phyloP scores from a whole-genome alignment of 805 yeast genomes.

The Cyberlindnera samutprakarnensis region DNA sequence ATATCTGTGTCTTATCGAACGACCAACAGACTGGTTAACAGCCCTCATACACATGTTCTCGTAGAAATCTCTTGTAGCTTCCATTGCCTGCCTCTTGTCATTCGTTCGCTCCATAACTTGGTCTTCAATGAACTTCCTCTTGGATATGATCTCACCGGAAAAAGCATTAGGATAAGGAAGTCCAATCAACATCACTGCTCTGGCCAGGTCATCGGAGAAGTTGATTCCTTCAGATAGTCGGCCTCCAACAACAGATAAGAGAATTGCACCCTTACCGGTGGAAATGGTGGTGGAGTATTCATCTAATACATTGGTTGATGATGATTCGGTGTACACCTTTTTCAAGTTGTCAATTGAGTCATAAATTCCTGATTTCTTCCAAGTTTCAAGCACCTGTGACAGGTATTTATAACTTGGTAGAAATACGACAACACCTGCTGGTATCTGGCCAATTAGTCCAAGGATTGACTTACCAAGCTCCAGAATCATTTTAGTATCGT shows the following conservation, averaged over 20 bases:
- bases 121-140: constrained; percentile 53
- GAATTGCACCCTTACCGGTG: constrained; percentile 46
- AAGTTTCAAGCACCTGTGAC: constrained; percentile 37
- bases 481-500: constrained; percentile 34
- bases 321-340: constrained; percentile 50
- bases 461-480: constrained; percentile 44
- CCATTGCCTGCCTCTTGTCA: constrained; percentile 35
- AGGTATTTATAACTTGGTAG: constrained; percentile 81
- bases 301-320: constrained; percentile 38
- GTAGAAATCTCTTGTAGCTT: constrained; percentile 49
- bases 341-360: constrained; percentile 32
- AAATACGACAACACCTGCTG: constrained; percentile 73
- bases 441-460: constrained; percentile 38
- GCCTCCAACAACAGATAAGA: constrained; percentile 88
- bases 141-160: constrained; percentile 76
- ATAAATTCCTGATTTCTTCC: constrained; percentile 39
- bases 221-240: constrained; percentile 91
- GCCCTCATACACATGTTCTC: constrained; percentile 88
- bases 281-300: constrained; percentile 42
- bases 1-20: constrained; percentile 77
- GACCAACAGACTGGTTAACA: constrained; percentile 86
- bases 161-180: constrained; percentile 82
- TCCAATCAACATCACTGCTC: constrained; percentile 83
- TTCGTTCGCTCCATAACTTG: constrained; percentile 42
- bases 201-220: constrained; percentile 79